Evolutionary conservation across 2,329 filamentous ascomycete species (phyloP).

Genomic region (Aureobasidium zeae): DNA sequence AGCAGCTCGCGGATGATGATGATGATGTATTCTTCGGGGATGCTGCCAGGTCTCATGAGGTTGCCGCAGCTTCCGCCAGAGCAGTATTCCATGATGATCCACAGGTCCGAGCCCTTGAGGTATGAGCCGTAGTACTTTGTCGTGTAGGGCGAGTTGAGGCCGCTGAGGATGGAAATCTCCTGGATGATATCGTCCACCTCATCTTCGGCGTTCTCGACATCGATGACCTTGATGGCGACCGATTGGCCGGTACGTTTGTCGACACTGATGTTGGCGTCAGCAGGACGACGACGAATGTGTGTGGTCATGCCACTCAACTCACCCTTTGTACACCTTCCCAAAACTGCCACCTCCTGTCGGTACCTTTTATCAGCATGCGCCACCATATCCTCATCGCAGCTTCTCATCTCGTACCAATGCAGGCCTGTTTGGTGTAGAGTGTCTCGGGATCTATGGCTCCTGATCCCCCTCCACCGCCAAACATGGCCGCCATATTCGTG

Average conservation of each 20-base stretch:
- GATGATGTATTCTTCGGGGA: slow-evolving; percentile 91
- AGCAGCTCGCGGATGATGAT: slow-evolving; percentile 89
- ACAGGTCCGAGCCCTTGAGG: slow-evolving; percentile 88
- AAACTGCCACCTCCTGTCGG: slow-evolving; percentile 82
- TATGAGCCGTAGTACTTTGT: slow-evolving; percentile 98
- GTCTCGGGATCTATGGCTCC: slow-evolving; percentile 67
- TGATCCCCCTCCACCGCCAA: slow-evolving; percentile 17
- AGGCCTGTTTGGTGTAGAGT: slow-evolving; percentile 71
- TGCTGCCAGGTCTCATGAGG: slow-evolving; percentile 84
- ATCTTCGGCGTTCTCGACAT: slow-evolving; percentile 97
- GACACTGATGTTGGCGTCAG: slow-evolving; percentile 46
- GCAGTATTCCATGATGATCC: slow-evolving; percentile 99
- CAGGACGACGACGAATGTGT: background rate
- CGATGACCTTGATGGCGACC: slow-evolving; percentile 97
- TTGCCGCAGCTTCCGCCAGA: slow-evolving; percentile 94
- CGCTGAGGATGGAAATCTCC: slow-evolving; percentile 94
- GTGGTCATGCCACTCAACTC: no score
- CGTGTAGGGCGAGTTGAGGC: slow-evolving; percentile 90
- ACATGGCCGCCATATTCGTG: slow-evolving; percentile 12
- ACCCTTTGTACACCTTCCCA: slow-evolving; percentile 98
- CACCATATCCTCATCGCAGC: background rate
- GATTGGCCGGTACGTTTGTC: slow-evolving; percentile 88
- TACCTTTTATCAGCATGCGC: slow-evolving; percentile 2
- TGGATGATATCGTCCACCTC: slow-evolving; percentile 99
- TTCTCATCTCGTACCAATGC: slow-evolving; percentile 30